phyloP scores from a whole-genome alignment of 1,284 basidiomycete species.

The Apiotrichum veenhuisii region DNA sequence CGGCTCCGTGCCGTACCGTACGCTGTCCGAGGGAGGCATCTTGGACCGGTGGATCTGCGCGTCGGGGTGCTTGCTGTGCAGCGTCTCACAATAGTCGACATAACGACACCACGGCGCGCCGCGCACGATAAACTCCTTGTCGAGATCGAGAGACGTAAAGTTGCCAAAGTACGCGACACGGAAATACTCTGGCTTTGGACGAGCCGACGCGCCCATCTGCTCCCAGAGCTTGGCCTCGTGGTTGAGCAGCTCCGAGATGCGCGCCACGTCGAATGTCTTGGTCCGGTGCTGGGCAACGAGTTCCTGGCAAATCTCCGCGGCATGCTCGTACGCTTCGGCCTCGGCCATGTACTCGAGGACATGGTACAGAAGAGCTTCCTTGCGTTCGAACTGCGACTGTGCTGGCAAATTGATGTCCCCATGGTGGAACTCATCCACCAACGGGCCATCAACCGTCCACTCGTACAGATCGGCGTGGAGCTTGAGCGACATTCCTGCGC shows the following conservation, averaged over 20 bases:
- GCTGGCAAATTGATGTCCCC: slow-evolving; percentile 76
- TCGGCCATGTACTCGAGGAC: slow-evolving; percentile 86
- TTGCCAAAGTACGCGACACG: slow-evolving; percentile 57
- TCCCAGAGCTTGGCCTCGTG: slow-evolving; percentile 80
- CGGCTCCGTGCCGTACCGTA: slow-evolving; percentile 73
- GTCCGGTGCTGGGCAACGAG: slow-evolving; percentile 76
- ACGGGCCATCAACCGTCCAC: slow-evolving; percentile 70
- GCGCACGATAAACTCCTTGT: slow-evolving; percentile 47
- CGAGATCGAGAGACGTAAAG: slow-evolving; percentile 39
- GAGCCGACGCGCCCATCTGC: slow-evolving; percentile 73
- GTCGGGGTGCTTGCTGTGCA: slow-evolving; percentile 87
- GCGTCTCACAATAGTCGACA: slow-evolving; percentile 66
- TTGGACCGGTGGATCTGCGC: slow-evolving; percentile 73
- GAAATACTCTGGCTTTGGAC: slow-evolving; percentile 89
- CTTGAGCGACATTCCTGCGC: slow-evolving; percentile 87
- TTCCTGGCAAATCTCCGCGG: slow-evolving; percentile 88
- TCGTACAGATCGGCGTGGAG: slow-evolving; percentile 89
- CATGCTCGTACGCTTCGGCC: slow-evolving; percentile 93
- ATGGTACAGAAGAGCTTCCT: slow-evolving; percentile 80
- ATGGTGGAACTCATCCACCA: slow-evolving; percentile 72
- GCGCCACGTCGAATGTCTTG: slow-evolving; percentile 80
- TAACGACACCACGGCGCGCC: slow-evolving; percentile 42
- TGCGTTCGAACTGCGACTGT: slow-evolving; percentile 89
- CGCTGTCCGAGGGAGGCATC: slow-evolving; percentile 73
- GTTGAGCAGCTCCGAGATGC: slow-evolving; percentile 75